Base-by-base conservation (phyloP, 2,329 filamentous ascomycete species). In the Ophiostoma sp. region DNA sequence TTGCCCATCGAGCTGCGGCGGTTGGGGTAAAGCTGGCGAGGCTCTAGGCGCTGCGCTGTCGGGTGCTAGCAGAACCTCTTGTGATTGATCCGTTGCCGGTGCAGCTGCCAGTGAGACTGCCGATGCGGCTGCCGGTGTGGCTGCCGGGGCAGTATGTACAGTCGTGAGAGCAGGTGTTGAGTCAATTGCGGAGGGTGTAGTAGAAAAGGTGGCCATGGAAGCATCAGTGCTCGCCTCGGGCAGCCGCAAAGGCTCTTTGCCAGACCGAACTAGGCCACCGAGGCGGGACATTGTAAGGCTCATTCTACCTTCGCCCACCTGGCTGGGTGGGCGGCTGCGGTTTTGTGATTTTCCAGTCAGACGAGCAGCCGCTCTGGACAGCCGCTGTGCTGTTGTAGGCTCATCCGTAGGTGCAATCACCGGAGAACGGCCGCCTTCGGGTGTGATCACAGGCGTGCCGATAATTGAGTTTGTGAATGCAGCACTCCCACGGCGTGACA, bases 251-350 rank as follows among this genome's bases (percentile, higher is more conserved):
- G 77, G 79, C 69, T 87, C 84, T 73, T 80, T 84, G 76, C 82
- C 85, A 8, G 80, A 73, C 66, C 81, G 82, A 73, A 82, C 81
- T 6, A 86, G 79, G 0, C 82, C 80, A 9, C 81, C 82, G 4
- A 86, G 76, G n/a, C 84, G 81, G 16, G 81, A 82, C 75, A 88
- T 85, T 2, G 83, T 84, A 18, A 83, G 78, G 73, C 84, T 87
- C 68, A 87, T 82, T 4, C 86, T 81, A 16, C 80, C 81, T 72
- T 88, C 86, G 41, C 85, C 84, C 0, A 80, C 82, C 72, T 87
- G 85, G 73, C 86, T 88, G 18, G 77, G 78, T 4, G 86, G 84
- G 12, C 86, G 82, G 72, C 85, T 87, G 72, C 82, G 81, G 64
- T 76, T 77, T 72, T 78, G 12, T 4, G 71, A 73, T 66, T 75